These are phyloP conservation scores for Potentilla sterilis DNA, from an alignment of 306 rosid species.

Conservation along the genomic window DNA sequence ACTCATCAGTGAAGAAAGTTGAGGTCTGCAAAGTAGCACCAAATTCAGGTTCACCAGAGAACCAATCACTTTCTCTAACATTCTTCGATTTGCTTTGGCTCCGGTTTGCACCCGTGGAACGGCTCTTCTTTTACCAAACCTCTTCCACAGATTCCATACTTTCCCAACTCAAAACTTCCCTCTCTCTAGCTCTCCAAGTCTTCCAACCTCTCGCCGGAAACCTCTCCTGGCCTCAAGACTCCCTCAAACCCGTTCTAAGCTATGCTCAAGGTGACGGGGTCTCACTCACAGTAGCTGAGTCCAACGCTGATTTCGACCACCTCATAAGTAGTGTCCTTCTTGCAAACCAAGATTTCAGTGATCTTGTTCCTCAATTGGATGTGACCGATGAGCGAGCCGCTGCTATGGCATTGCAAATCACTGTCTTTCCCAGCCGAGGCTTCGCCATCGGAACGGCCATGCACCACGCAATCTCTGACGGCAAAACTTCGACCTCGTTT, in stretches of 20 bases:
- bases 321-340: slow-evolving; percentile 13
- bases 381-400: slow-evolving; percentile 24
- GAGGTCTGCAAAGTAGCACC: background rate
- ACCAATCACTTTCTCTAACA: slow-evolving; percentile 29
- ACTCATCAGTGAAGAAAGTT: background rate
- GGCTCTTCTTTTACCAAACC: slow-evolving; percentile 41
- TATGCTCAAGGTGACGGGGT: slow-evolving; percentile 30
- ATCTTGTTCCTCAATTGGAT: slow-evolving; percentile 23
- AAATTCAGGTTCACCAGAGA: background rate
- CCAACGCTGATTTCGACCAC: slow-evolving; percentile 20
- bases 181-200: slow-evolving; percentile 47
- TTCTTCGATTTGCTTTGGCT: slow-evolving; percentile 45
- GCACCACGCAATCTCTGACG: slow-evolving; percentile 48
- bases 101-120: slow-evolving; percentile 26
- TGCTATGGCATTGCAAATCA: slow-evolving; percentile 34
- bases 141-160: slow-evolving; percentile 15
- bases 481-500: slow-evolving; percentile 30
- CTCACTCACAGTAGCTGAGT: slow-evolving; percentile 34
- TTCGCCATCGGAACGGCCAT: slow-evolving; percentile 40
- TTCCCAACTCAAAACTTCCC: slow-evolving; percentile 46
- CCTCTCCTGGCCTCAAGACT: slow-evolving; percentile 39
- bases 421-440: slow-evolving; percentile 40
- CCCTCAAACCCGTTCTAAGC: slow-evolving; percentile 32
- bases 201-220: slow-evolving; percentile 47
- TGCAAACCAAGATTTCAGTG: background rate